Conservation (phyloP, 2,329 filamentous ascomycete species). For the Juglanconis oblonga region DNA sequence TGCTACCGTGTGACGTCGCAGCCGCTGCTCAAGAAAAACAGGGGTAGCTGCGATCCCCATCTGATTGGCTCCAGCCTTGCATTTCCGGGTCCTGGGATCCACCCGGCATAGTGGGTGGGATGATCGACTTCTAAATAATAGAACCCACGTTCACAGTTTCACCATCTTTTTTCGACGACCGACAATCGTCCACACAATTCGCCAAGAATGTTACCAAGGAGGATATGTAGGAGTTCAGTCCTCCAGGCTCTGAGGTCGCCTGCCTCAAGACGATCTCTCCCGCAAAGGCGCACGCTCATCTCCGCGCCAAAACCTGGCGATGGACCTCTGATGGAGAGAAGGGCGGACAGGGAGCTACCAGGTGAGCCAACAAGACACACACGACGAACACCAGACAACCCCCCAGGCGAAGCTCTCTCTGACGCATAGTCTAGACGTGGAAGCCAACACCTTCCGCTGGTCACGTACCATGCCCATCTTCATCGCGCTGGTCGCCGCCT, state of each 20-base stretch:
- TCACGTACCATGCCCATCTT: conserved; percentile 77
- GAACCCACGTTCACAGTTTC: not conserved
- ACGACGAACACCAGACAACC: not conserved
- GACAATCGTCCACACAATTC: not conserved
- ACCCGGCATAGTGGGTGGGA: conserved; percentile 5
- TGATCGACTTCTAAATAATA: conserved; percentile 8
- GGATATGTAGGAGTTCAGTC: conserved; percentile 15
- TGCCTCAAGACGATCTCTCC: conserved; percentile 13
- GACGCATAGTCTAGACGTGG: conserved; percentile 33
- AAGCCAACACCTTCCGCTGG: conserved; percentile 57
- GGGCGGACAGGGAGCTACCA: conserved; percentile 64
- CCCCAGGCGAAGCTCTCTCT: not conserved
- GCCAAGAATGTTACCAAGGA: conserved; percentile 14
- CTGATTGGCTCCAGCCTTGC: not conserved
- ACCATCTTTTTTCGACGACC: not conserved
- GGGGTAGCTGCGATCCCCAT: not conserved
- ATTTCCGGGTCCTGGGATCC: not conserved
- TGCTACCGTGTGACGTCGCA: not conserved
- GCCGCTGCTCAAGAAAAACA: not conserved
- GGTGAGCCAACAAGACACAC: conserved; percentile 37
- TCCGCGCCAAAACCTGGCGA: conserved; percentile 57
- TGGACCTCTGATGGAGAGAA: conserved; percentile 63
- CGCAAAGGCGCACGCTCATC: conserved; percentile 45
- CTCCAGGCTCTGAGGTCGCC: conserved; percentile 7
- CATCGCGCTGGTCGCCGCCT: conserved; percentile 64